phyloP scores from a whole-genome alignment of 192 early-diverging fungal genomes.

The Spizellomyces punctatus region DNA sequence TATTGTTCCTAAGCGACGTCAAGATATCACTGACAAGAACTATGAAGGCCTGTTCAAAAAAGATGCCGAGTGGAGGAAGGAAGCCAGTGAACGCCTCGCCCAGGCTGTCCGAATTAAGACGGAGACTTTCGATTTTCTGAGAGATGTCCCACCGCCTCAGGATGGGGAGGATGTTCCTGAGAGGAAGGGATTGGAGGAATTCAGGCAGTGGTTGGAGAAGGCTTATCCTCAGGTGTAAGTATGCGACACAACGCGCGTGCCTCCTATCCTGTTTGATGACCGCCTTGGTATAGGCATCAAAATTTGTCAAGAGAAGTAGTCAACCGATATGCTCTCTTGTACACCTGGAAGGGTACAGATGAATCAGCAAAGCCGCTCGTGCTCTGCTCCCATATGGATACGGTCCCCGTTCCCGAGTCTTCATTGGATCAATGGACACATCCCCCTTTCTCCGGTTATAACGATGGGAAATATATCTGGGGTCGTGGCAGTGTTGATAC shows the following conservation, averaged over 20 bases:
- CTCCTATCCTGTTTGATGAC: no score
- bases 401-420: constrained; percentile 32
- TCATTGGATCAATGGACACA: constrained; percentile 35
- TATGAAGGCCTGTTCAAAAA: constrained; percentile 5
- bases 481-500: constrained; percentile 42
- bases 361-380: constrained; percentile 28
- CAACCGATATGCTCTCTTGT: constrained; percentile 44
- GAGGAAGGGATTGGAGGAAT: constrained; percentile 16
- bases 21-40: constrained; percentile 20
- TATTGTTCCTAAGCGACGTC: constrained; percentile 2
- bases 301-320: constrained; percentile 24
- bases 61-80: constrained; percentile 21
- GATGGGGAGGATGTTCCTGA: constrained; percentile 12
- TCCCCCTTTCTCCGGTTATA: constrained; percentile 37
- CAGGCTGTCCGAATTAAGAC: constrained; percentile 41
- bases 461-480: constrained; percentile 36
- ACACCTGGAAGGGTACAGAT: constrained; percentile 40
- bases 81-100: constrained; percentile 29
- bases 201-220: constrained; percentile 14
- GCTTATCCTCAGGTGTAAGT: constrained; percentile 30
- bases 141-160: constrained; percentile 18
- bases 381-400: constrained; percentile 39
- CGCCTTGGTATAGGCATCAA: constrained; percentile 17
- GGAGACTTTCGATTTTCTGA: constrained; percentile 40
- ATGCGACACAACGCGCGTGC: neutral